A percentile compares a stretch with the other conserved stretches of the same genome.
phyloP scores from a whole-genome alignment of 2,329 filamentous ascomycete species.

The Daldinia sp. region DNA sequence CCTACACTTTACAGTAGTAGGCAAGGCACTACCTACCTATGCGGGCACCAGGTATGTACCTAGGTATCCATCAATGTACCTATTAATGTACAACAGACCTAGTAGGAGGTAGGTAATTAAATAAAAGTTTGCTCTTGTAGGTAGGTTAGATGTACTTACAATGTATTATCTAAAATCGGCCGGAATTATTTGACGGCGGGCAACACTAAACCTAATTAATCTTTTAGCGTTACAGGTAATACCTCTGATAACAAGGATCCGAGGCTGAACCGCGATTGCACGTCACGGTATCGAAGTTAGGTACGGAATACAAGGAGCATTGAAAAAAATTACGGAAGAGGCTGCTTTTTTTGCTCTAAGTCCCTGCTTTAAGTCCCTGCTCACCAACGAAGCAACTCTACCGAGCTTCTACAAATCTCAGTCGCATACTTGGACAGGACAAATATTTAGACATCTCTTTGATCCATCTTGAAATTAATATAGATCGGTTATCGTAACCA shows the following conservation, averaged over 20 bases:
- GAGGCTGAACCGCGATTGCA: slow-evolving; percentile 19
- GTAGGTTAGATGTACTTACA: neutral
- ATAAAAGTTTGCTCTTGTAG: too few species aligned
- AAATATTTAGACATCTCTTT: neutral
- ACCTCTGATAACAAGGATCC: slow-evolving; percentile 12
- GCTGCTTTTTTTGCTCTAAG: neutral
- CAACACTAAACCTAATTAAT: slow-evolving; percentile 8
- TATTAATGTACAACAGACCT: too few species aligned
- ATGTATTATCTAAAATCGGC: slow-evolving; percentile 22
- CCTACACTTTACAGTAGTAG: too few species aligned
- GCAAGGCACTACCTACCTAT: too few species aligned
- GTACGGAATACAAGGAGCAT: slow-evolving; percentile 19
- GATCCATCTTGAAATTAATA: neutral
- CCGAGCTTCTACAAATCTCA: slow-evolving; percentile 6
- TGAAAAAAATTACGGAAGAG: slow-evolving; percentile 35
- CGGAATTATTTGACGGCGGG: slow-evolving; percentile 36
- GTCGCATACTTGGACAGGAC: slow-evolving; percentile 2
- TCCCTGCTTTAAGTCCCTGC: slow-evolving; percentile 7
- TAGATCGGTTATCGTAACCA: neutral
- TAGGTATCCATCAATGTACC: neutral
- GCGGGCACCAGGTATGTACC: neutral
- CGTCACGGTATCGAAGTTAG: slow-evolving; percentile 29
- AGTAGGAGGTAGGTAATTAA: too few species aligned
- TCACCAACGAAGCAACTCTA: slow-evolving; percentile 14
- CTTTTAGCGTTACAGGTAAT: slow-evolving; percentile 5